Base-by-base conservation (phyloP, 208 protist species). In the Trypanosoma vivax region DNA sequence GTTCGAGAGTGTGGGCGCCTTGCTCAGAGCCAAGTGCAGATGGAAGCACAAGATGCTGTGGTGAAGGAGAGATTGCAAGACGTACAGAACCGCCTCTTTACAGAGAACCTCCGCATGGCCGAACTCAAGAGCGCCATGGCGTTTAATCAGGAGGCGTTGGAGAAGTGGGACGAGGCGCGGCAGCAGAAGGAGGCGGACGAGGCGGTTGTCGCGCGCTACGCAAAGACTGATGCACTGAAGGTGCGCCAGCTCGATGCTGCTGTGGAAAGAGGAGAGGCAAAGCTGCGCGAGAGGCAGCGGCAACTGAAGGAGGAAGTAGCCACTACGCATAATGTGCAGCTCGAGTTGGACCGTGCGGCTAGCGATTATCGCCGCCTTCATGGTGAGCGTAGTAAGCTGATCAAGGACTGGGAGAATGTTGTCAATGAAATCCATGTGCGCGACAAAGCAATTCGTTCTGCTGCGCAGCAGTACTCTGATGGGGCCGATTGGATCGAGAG, bases 91-190 rank as follows among this genome's bases (percentile, higher is more conserved):
- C 54, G 68, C 47, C 83, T 96, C 24, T 96, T 96, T 49, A 76
- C 83, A 37, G 81, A 85, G 25, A 96, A 96, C 67, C 79, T 96
- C 21, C 79, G 81, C 50, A 83, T 97, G 60, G 94, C 96, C 48
- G 72, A 82, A 49, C 74, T 96, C 46, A 94, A 94, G 61, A 45
- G 60, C 0, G 73, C 90, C n/a, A 85, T 96, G 83, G 76, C 82
- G 59, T 94, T 90, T 72, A 94, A 97, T 63, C 89, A 97, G 64
- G 88, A 97, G 45, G 88, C 96, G 71, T 69, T 97, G 4, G 90
- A 96, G 67, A 90, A 97, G 75, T 97, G 94, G 92, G 85, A 94
- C 46, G 41, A 92, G 33, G 94, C 94, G 1, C 71, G 79, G 19
- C 55, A 75, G 40, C 94, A 97, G 56, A 97, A 97, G 70, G 90